Evolutionary conservation across 306 rosid species (phyloP), one percentile per base, ranked within the genome.

Genomic region (Lathyrus aphaca): DNA sequence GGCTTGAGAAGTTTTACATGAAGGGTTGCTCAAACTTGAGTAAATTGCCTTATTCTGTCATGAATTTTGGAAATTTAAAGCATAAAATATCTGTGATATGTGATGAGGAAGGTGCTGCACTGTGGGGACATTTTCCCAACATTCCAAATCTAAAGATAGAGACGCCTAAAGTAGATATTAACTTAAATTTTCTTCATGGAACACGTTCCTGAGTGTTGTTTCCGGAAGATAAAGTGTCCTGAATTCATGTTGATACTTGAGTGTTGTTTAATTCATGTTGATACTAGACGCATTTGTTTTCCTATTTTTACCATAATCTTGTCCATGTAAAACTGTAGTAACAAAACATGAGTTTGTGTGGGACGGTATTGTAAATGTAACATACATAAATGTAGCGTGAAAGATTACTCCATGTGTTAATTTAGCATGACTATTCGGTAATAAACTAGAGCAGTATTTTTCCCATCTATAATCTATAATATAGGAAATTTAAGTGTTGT

Each of bases 61-160:
- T 1, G 35, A 37, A 81, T 27, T 78, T 81, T 35, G 68, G 10
- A 19, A 6, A 40, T 19, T 13, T 40, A 19, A 45, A 72, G 38
- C 72, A 74, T 39, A 2, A 6, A 17, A 21, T 79, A 19, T 1
- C 5, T 63, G 81, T 81, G 13, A 37, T 74, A 5, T 84, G 88
- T 32, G 83, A 84, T 7, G 88, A 84, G 37, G 85, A 81, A 69
- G 76, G 30, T 7, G 85, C 72, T 61, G 19, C 19, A 1, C 50
- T 63, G 8, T 84, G 79, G 81, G 75, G 64, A 75, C 12, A 8
- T 7, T 50, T 56, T 57, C 42, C 46, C 1, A n/a, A 5, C 56
- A 50, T 38, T 72, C n/a, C 35, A 18, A 38, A 49, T 4, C 16
- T 82, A 10, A 81, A 29, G 35, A 45, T 81, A 49, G 71, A 63